Evolutionary conservation across 1,284 basidiomycete species (phyloP).

Genomic region (Irpex rosettiformis): DNA sequence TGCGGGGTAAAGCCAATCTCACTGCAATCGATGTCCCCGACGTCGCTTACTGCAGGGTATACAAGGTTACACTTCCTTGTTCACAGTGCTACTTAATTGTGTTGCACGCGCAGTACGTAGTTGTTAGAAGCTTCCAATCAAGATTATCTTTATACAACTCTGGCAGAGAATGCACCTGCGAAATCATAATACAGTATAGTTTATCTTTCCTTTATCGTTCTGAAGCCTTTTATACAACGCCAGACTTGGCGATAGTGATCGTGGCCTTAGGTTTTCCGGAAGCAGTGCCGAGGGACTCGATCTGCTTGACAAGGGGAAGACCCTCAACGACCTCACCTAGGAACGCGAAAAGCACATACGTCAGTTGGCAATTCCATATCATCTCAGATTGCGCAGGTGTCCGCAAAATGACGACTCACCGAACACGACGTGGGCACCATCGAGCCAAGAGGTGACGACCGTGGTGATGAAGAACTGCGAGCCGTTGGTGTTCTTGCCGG

Average conservation of each 20-base stretch:
- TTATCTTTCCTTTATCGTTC: conserved; percentile 5
- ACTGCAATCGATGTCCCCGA: not conserved
- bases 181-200: conserved; percentile 11
- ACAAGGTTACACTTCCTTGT: too few species aligned
- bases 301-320: conserved; percentile 56
- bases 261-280: conserved; percentile 43
- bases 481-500: conserved; percentile 69
- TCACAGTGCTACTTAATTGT: not conserved
- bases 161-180: too few species aligned
- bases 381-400: not conserved
- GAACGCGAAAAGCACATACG: not conserved
- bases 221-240: conserved; percentile 42
- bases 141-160: not conserved
- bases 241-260: conserved; percentile 52
- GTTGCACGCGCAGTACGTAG: not conserved
- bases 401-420: conserved; percentile 38
- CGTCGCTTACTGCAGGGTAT: too few species aligned
- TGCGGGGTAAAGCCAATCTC: not conserved
- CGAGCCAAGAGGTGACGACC: conserved; percentile 67
- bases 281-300: conserved; percentile 58
- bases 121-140: not conserved
- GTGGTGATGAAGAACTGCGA: conserved; percentile 72
- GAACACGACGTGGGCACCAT: conserved; percentile 80
- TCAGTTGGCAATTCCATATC: not conserved
- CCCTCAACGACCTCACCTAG: conserved; percentile 64